Conservation (phyloP, 768 basidiomycete species). For the Suillus occidentalis region DNA sequence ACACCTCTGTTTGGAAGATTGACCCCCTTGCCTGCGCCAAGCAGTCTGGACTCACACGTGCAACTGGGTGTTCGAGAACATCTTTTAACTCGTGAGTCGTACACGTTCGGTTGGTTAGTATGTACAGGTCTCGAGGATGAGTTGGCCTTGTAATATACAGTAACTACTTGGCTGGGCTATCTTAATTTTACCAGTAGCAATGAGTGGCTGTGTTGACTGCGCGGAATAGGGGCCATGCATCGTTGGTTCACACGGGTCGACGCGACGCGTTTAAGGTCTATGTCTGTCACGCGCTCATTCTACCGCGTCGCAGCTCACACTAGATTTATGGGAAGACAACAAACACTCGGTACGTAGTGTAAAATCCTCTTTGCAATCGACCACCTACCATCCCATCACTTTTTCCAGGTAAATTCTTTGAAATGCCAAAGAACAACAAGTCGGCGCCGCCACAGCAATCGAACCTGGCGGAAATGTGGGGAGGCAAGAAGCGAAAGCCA, state of each 20-base stretch:
- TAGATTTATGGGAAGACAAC: conserved; percentile 63
- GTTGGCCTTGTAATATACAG: too few species aligned
- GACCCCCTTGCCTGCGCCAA: too few species aligned
- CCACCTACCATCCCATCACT: conserved; percentile 2
- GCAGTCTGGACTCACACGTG: too few species aligned
- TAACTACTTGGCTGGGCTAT: too few species aligned
- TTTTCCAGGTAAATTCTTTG: conserved; percentile 66
- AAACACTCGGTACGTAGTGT: conserved; percentile 57
- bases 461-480: conserved; percentile 78
- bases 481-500: conserved; percentile 44
- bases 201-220: not conserved
- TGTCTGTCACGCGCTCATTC: conserved; percentile 26
- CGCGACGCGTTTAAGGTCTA: conserved; percentile 14
- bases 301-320: conserved; percentile 13
- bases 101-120: too few species aligned
- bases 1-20: too few species aligned
- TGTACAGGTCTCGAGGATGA: too few species aligned
- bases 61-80: too few species aligned
- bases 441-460: conserved; percentile 72
- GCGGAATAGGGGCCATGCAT: not conserved
- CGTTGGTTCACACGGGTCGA: not conserved
- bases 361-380: not conserved
- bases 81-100: too few species aligned
- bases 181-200: too few species aligned
- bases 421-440: conserved; percentile 70